Percentiles rank a stretch among this genome's conserved stretches.
These are phyloP conservation scores for Codiaeum variegatum DNA, from an alignment of 441 rosid genomes.

Conservation along the genomic window DNA sequence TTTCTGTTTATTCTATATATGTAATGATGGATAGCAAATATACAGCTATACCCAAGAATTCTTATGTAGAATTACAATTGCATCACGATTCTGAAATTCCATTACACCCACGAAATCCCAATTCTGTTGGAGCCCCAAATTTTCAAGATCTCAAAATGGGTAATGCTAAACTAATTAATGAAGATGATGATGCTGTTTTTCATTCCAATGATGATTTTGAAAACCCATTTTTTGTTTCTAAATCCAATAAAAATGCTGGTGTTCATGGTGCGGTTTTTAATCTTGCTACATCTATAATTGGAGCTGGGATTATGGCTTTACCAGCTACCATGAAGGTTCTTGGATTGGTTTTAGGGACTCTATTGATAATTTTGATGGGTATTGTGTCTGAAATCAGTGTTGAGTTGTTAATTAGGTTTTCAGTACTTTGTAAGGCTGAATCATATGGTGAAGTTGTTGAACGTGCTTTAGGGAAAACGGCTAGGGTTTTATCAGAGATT, in stretches of 20 bases:
- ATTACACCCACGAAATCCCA: slow-evolving; percentile 30
- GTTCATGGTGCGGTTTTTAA: slow-evolving; percentile 84
- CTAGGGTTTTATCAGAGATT: slow-evolving; percentile 73
- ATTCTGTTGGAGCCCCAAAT: slow-evolving; percentile 35
- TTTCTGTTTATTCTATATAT: not conserved
- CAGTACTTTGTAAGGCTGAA: slow-evolving; percentile 65
- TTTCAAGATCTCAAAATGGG: slow-evolving; percentile 26
- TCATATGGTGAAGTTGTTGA: slow-evolving; percentile 89
- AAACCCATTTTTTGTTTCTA: slow-evolving; percentile 31
- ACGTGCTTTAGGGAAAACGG: slow-evolving; percentile 73
- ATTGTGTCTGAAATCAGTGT: slow-evolving; percentile 84
- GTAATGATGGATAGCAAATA: slow-evolving; percentile 63
- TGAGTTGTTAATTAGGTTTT: slow-evolving; percentile 65
- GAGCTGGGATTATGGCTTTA: slow-evolving; percentile 98
- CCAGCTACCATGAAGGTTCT: slow-evolving; percentile 97
- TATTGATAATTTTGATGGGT: slow-evolving; percentile 70
- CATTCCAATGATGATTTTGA: slow-evolving; percentile 38
- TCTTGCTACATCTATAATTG: slow-evolving; percentile 80
- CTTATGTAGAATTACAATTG: slow-evolving; percentile 54
- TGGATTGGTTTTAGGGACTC: slow-evolving; percentile 64
- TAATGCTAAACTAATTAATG: slow-evolving; percentile 20
- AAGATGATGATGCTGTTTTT: slow-evolving; percentile 23
- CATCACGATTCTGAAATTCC: slow-evolving; percentile 32
- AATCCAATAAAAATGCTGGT: slow-evolving; percentile 47
- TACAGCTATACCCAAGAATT: slow-evolving; percentile 54